phyloP scores from a whole-genome alignment of 2,329 filamentous ascomycete genomes.

The Ophiostoma ips region DNA sequence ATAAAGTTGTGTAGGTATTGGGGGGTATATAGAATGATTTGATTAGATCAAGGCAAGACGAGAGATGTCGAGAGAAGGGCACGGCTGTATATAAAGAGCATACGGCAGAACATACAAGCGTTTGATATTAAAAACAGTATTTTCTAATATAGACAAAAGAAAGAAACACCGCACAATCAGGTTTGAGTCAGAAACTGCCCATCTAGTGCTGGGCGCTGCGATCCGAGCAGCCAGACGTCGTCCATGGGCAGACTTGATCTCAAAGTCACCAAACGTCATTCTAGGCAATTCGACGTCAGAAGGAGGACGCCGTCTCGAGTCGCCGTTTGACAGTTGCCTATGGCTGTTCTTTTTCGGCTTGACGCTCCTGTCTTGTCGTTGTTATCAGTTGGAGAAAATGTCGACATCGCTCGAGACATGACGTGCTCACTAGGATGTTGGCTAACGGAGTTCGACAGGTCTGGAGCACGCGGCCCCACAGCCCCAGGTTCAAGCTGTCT shows the following conservation, averaged over 20 bases:
- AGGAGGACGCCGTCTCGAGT: not conserved
- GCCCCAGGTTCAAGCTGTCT: no score
- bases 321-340: not conserved
- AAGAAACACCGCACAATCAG: no score
- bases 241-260: not conserved
- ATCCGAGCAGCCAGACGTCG: not conserved
- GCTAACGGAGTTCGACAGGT: not conserved
- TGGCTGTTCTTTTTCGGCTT: not conserved
- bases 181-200: no score
- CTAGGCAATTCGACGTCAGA: not conserved
- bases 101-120: no score
- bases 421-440: not conserved
- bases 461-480: not conserved
- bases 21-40: not conserved
- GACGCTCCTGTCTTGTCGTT: not conserved
- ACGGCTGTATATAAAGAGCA: no score
- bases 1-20: no score
- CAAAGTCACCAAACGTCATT: not conserved
- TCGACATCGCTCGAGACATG: slow-evolving; percentile 1
- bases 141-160: no score
- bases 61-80: not conserved
- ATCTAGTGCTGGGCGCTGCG: no score
- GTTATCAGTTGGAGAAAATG: not conserved
- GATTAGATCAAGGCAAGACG: no score
- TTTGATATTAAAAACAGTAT: no score